Evolutionary conservation across 176 grass and related monocot species (phyloP), one percentile per base, ranked within the genome.

Genomic region (Carex parvula): DNA sequence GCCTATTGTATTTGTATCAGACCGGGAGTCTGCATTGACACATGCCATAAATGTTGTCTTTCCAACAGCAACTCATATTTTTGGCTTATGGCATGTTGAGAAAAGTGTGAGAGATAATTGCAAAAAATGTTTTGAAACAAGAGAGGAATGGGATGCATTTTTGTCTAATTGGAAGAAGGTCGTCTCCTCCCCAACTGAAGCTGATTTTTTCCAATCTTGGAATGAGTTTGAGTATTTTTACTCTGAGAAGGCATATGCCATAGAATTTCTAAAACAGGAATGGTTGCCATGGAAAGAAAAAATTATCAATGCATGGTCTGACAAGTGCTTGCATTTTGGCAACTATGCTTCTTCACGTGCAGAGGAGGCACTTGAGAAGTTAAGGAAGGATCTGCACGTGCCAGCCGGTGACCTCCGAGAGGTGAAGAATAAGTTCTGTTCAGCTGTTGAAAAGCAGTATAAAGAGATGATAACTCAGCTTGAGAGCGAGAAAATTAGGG

Each of bases 401-500:
- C 24, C 37, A 20, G 41, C 79, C 3, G 59, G 79, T 24, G 79
- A 81, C 18, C 37, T 81, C 39, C 35, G 42, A 65, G 79, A 65
- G 79, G 79, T 81, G 57, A 81, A 81, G 57, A 81, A 65, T 44
- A 81, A 81, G 42, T 44, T 81, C 65, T 81, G 58, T 81, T 48
- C 60, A 26, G 9, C 57, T 44, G 61, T 81, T 18, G 79, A 81
- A 64, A 81, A 81, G 58, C 60, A 81, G 39, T 81, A 62, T 46
- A 81, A 81, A 63, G 59, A 65, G 32, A 81, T 24, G 5, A 64
- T 22, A 81, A 64, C 79, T 63, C 79, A 22, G 21, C 79, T 81
- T 46, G 79, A 81, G 59, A 65, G 79, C 3, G 79, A 81, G 79
- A 81, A 81, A 64, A 81, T 81, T 64, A 81, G 79, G 79, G 79